phyloP scores from a whole-genome alignment of 495 filamentous ascomycete species.

The Talaromyces adpressus region DNA sequence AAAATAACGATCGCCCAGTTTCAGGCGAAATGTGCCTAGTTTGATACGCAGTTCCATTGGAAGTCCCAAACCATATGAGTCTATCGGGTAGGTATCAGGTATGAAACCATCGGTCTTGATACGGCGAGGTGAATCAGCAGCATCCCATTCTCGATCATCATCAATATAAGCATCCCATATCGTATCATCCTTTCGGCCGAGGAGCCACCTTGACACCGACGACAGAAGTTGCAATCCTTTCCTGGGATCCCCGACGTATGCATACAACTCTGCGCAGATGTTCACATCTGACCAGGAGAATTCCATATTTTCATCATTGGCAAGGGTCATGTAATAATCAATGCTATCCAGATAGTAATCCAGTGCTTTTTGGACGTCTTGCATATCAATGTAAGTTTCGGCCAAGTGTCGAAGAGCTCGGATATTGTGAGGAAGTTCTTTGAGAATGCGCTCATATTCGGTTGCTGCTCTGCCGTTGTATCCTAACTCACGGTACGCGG shows the following conservation, averaged over 20 bases:
- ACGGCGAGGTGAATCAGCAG: constrained; percentile 59
- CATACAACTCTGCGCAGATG: constrained; percentile 75
- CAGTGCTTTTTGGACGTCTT: constrained; percentile 49
- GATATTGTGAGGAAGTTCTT: constrained; percentile 49
- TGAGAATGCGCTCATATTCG: constrained; percentile 60
- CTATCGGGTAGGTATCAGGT: constrained; percentile 43
- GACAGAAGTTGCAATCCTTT: constrained; percentile 64
- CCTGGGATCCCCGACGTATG: constrained; percentile 49
- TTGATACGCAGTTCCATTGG: constrained; percentile 82
- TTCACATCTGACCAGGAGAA: constrained; percentile 81
- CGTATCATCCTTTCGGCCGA: constrained; percentile 63
- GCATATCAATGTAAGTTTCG: constrained; percentile 54
- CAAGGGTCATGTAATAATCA: constrained; percentile 39
- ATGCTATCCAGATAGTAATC: constrained; percentile 57
- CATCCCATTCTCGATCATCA: constrained; percentile 92
- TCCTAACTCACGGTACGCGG: constrained; percentile 50
- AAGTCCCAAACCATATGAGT: constrained; percentile 66
- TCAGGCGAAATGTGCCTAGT: constrained; percentile 73
- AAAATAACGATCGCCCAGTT: constrained; percentile 48
- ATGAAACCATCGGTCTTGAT: constrained; percentile 49
- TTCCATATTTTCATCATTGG: constrained; percentile 38
- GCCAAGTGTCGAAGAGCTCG: constrained; percentile 57
- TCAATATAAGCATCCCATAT: constrained; percentile 72
- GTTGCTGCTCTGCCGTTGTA: constrained; percentile 47
- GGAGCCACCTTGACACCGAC: constrained; percentile 68